Base-by-base conservation (phyloP, 2,329 filamentous ascomycete species). In the Fusarium sp. region DNA sequence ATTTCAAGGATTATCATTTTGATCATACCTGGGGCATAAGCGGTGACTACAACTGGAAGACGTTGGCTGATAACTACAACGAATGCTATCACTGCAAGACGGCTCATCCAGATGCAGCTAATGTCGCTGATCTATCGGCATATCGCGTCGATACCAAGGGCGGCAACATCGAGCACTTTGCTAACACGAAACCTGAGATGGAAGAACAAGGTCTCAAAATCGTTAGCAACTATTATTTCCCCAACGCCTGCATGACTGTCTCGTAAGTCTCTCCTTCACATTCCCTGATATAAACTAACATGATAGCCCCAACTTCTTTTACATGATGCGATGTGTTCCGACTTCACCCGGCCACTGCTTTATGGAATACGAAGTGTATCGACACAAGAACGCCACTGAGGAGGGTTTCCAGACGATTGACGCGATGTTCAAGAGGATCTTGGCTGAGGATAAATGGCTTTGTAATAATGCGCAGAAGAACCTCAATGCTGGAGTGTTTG, bases 1-100 rank as follows among this genome's bases (percentile, higher is more conserved):
- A 86, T 70, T 86, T 86, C 48, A 82, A 85, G 0, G 81, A 89
- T 38, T 91, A 89, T 76, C 74, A 80, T 3, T 90, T 89, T 66
- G 87, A 89, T 72, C 87, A 90, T 74, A 78, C 80, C 14, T 89
- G 87, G 86, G 84, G 87, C 52, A 86, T 88, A 84, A 83, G 86
- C 22, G 85, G 85, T 0, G 83, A 85, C 22, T 88, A 86, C 72
- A 90, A 90, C 79, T 90, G 89, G 88, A 90, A 90, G 80, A 86
- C 86, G 6, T 78, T 89, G 28, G 85, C 85, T 1, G 69, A 72
- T 20, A 72, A 72, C n/a, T 72, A 72, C 13, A 72, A 72, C 10
- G 68, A 72, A 22, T 72, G 69, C 18, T 72, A 74, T 14, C 72
- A 74, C 30, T 74, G 72, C 32, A 68, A 69, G 15, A 64, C 64